These are phyloP conservation scores for Aspergillus fructus DNA, from an alignment of 2,329 filamentous ascomycete species.

Conservation along the genomic window DNA sequence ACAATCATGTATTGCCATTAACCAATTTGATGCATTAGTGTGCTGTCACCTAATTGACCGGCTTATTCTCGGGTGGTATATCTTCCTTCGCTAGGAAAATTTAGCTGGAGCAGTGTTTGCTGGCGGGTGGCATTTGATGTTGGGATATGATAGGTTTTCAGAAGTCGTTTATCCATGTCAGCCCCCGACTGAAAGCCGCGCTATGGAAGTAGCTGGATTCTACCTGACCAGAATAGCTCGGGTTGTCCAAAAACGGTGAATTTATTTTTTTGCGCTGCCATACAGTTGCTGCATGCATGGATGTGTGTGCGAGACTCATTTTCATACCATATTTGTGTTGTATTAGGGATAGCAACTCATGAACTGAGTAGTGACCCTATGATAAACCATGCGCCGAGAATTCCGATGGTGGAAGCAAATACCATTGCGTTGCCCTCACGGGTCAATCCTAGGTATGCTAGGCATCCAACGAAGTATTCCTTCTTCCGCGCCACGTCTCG, in stretches of 20 bases:
- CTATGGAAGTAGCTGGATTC: background rate
- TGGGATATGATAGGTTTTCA: background rate
- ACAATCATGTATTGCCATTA: no score
- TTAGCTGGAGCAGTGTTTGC: background rate
- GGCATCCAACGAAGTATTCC: constrained; percentile 60
- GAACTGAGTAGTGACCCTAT: constrained; percentile 34
- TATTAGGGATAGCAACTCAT: background rate
- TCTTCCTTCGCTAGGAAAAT: background rate
- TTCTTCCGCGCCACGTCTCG: constrained; percentile 55
- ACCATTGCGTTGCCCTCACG: constrained; percentile 47
- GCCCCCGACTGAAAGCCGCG: background rate
- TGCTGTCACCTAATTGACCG: background rate
- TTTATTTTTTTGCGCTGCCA: background rate
- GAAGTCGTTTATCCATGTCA: background rate
- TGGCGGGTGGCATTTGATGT: background rate
- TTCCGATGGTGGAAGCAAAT: constrained; percentile 37
- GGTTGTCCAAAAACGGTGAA: background rate
- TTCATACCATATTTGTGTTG: background rate
- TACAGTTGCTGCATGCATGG: background rate
- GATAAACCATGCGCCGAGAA: constrained; percentile 43
- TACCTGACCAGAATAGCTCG: background rate
- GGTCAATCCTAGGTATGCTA: constrained; percentile 54
- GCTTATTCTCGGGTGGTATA: background rate
- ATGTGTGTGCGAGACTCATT: background rate
- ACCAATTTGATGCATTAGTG: no score